Evolutionary conservation across 2,329 filamentous ascomycete species (phyloP), one percentile per base, ranked within the genome.

Genomic region (Ceratocystis colombiana): DNA sequence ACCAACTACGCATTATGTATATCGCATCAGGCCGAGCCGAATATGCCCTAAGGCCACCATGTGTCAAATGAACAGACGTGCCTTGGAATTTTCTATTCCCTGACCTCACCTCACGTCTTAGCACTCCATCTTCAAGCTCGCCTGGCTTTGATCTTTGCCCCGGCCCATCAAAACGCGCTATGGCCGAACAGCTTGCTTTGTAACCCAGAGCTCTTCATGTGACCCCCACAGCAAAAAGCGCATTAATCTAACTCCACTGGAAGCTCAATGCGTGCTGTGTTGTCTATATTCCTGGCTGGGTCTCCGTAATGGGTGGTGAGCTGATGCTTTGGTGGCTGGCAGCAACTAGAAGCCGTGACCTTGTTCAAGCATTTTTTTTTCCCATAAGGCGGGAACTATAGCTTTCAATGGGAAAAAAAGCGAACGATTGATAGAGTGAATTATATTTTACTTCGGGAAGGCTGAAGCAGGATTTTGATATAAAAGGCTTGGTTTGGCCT

Each of bases 191-290:
- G 44, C 15, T 28, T 64, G 62, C 44, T 67, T 67, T 67, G 66
- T 64, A 67, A 67, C 61, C 57, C 44, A 28, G n/a, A 30, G 62
- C 61, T 41, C 64, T 20, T 64, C 22, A 67, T 65, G 65, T 62
- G 66, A 64, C 62, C 25, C 37, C 55, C 41, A 46, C 50, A 48
- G 44, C 30, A 10, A 41, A n/a, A 41, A 33, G 53, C 53, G 53
- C 53, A 57, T 57, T 30, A 57, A 30, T 2, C 25, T 28, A 33
- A 33, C 53, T 59, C 28, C 53, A 59, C 53, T 53, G 17, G 53
- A 41, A n/a, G 53, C 53, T 33, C 28, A 59, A 37, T 41, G 53
- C 53, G 22, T 53, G 48, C 2, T 53, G 22, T 53, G 48, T 1
- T 53, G 10, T 12, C 7, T 5, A 2, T 48, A 20, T n/a, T 50